Evolutionary conservation across 768 basidiomycete species (phyloP).

Genomic region (Cystobasidiopsis lactophilus): DNA sequence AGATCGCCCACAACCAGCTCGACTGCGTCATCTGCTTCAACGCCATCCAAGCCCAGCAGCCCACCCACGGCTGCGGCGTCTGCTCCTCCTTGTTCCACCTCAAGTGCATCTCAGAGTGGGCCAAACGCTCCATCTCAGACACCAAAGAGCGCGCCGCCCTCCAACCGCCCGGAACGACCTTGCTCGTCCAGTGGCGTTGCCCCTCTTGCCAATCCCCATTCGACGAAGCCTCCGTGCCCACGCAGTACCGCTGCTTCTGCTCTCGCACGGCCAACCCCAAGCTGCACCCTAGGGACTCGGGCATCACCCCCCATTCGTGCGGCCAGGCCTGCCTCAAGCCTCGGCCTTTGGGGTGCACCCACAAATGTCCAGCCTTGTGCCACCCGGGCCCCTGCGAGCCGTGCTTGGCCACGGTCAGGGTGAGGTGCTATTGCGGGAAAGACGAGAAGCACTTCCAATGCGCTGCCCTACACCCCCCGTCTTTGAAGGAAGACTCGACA

Average conservation of each 20-base stretch:
- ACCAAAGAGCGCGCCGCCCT: conserved; percentile 8
- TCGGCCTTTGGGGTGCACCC: conserved; percentile 36
- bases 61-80: conserved; percentile 63
- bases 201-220: conserved; percentile 67
- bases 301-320: conserved; percentile 40
- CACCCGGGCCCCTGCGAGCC: conserved; percentile 96
- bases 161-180: conserved; percentile 34
- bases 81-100: conserved; percentile 87
- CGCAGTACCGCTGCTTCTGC: conserved; percentile 54
- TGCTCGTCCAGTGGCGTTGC: conserved; percentile 62
- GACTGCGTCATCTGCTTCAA: conserved; percentile 51
- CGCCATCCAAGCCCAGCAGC: conserved; percentile 50
- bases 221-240: conserved; percentile 8
- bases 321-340: conserved; percentile 36
- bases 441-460: conserved; percentile 39
- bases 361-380: conserved; percentile 33
- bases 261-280: conserved; percentile 49
- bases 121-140: conserved; percentile 36
- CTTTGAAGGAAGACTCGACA: conserved; percentile 18
- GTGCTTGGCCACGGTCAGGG: conserved; percentile 53
- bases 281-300: conserved; percentile 43
- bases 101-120: conserved; percentile 75
- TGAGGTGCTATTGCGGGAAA: conserved; percentile 57
- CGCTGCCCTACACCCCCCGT: conserved; percentile 23
- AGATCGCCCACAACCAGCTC: background rate